Evolutionary conservation across 1,284 basidiomycete genomes (phyloP), one percentile per base, ranked within the genome.

Genomic region (Rhodotorula sp.): DNA sequence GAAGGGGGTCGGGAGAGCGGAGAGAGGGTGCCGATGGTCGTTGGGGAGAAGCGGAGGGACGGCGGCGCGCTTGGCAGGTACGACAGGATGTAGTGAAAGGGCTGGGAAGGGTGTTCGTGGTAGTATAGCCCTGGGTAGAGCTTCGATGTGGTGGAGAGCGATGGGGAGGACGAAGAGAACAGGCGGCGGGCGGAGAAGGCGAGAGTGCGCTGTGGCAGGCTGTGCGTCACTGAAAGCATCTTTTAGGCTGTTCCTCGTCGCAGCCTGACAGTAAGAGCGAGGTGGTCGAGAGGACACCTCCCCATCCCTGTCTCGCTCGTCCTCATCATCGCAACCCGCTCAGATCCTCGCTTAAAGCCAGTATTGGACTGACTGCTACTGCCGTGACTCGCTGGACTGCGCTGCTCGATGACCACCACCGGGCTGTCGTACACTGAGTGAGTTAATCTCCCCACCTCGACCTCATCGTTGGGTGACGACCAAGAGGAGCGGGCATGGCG

Each of bases 11-110:
- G 39, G 19, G 39, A 44, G 48, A 51, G 59, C 2, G 59, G 60
- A 17, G 29, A 39, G 32, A 69, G 27, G 29, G 39, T 56, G 36
- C 73, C 73, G 66, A 74, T 64, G 34, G 71, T 72, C 20, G 73
- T 70, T 3, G 73, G 73, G 13, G 71, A 68, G 62, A 75, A 73
- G 20, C 39, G n/a, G 62, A 59, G 66, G 19, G 48, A 56, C 7
- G 73, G 71, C 5, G 73, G 44, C 5, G 71, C 71, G 8, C 48
- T 39, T 1, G 60, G 56, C 27, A 71, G 67, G 68, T 69, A 75
- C 24, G 71, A 73, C 56, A 75, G 56, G 20, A 59, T 36, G 62
- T 48, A 72, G 29, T 27, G 13, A 49, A 34, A 29, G n/a, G 39
- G 24, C 51, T 49, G 29, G 52, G 11, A 17, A 46, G 47, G 65